Percentiles rank a stretch among this genome's conserved stretches.
phyloP scores from a whole-genome alignment of 345 rosid species.

The Boechera divaricarpa region DNA sequence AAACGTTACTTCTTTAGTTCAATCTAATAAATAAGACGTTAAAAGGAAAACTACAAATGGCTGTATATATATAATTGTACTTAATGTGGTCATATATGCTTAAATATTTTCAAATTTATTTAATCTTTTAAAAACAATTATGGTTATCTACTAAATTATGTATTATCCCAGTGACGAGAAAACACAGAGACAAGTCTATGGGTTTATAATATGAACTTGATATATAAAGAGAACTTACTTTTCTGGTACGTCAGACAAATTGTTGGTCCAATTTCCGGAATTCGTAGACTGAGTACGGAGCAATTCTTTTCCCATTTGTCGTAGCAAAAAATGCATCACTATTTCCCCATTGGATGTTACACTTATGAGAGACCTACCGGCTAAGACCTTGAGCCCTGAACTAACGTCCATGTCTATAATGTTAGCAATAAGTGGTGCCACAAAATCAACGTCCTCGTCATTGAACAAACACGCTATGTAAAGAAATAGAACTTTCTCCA shows the following conservation, averaged over 20 bases:
- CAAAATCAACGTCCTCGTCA: not conserved
- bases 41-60: too few relatives aligned
- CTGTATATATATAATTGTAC: too few relatives aligned
- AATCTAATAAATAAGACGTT: too few relatives aligned
- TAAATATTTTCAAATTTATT: too few relatives aligned
- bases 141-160: too few relatives aligned
- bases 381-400: conserved; percentile 16
- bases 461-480: conserved; percentile 22
- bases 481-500: not conserved
- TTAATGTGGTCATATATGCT: not conserved
- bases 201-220: not conserved
- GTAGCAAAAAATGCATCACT: not conserved
- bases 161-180: too few relatives aligned
- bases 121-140: too few relatives aligned
- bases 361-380: conserved; percentile 15
- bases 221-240: not conserved
- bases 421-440: conserved; percentile 1
- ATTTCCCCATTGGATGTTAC: conserved; percentile 3
- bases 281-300: not conserved
- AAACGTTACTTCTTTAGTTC: too few relatives aligned
- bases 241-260: not conserved
- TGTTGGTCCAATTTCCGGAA: not conserved
- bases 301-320: not conserved
- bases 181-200: not conserved
- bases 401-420: conserved; percentile 12